These are phyloP conservation scores for Hygrocybe punicea DNA, from an alignment of 768 basidiomycete species.

Conservation along the genomic window DNA sequence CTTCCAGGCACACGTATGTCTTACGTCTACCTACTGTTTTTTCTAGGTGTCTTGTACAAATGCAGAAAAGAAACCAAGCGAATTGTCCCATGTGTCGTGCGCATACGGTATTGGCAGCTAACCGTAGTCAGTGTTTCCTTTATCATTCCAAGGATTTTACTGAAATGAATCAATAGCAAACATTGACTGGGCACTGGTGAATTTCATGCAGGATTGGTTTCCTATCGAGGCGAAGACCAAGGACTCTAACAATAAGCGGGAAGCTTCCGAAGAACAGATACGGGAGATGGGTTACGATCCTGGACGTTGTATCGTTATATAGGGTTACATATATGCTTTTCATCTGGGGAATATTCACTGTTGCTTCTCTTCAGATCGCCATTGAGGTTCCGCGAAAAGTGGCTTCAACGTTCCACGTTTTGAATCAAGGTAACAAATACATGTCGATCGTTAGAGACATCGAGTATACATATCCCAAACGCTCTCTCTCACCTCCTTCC, in stretches of 20 bases:
- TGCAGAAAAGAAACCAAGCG: constrained; percentile 76
- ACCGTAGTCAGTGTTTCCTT: constrained; percentile 55
- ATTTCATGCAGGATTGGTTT: constrained; percentile 93
- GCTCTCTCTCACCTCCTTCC: constrained; percentile 39
- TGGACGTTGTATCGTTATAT: constrained; percentile 35
- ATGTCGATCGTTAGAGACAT: background rate
- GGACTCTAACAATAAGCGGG: constrained; percentile 67
- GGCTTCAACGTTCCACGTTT: too few species aligned
- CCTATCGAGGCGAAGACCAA: constrained; percentile 78
- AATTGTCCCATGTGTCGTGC: constrained; percentile 86
- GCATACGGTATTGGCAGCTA: constrained; percentile 70
- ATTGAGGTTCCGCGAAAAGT: too few species aligned
- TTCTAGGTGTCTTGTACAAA: constrained; percentile 68
- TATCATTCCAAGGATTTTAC: background rate
- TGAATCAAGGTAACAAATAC: too few species aligned
- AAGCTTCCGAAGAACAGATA: constrained; percentile 67
- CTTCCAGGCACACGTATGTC: background rate
- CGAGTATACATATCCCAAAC: constrained; percentile 37
- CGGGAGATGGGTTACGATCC: constrained; percentile 59
- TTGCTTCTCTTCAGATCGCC: too few species aligned
- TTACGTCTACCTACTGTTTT: background rate
- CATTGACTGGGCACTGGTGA: constrained; percentile 72
- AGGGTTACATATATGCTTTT: background rate
- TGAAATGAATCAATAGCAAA: constrained; percentile 47
- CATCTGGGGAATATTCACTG: background rate